A percentile compares a stretch with the other conserved stretches of the same genome.
Evolutionary conservation across 768 basidiomycete genomes (phyloP).

Genomic region (Infundibulicybe gibba): DNA sequence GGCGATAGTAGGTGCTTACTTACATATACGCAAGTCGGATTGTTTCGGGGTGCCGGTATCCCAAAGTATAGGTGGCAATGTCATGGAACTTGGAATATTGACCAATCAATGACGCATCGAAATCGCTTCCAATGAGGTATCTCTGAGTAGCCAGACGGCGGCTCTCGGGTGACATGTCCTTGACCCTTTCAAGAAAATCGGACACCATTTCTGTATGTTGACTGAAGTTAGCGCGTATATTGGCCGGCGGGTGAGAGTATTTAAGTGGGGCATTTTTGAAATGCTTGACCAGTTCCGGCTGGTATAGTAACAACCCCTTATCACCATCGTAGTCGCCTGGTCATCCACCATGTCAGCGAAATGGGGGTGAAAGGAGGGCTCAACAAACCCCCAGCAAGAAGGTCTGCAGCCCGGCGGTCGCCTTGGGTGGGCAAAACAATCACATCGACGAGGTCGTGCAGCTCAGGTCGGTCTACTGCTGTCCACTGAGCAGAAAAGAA

Average conservation of each 20-base stretch:
- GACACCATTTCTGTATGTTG: constrained; percentile 39
- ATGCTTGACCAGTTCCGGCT: constrained; percentile 45
- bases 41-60: constrained; percentile 47
- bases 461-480: constrained; percentile 48
- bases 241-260: constrained; percentile 46
- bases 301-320: constrained; percentile 54
- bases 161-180: constrained; percentile 11
- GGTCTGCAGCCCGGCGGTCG: constrained; percentile 53
- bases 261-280: constrained; percentile 52
- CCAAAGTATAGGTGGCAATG: constrained; percentile 45
- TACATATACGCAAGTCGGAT: constrained; percentile 52
- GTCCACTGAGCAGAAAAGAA: constrained; percentile 38
- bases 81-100: constrained; percentile 57
- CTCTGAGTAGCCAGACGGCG: constrained; percentile 38
- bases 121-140: constrained; percentile 47
- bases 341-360: background rate
- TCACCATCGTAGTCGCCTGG: constrained; percentile 75
- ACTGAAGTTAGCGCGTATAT: constrained; percentile 36
- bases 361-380: background rate
- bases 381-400: constrained; percentile 56
- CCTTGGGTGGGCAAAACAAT: constrained; percentile 56
- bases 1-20: background rate
- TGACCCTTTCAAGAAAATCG: constrained; percentile 32
- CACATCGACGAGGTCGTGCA: constrained; percentile 50
- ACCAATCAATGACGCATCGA: constrained; percentile 43